Conservation (phyloP, 1,284 basidiomycete genomes). For the Apiotrichum brassicae region DNA sequence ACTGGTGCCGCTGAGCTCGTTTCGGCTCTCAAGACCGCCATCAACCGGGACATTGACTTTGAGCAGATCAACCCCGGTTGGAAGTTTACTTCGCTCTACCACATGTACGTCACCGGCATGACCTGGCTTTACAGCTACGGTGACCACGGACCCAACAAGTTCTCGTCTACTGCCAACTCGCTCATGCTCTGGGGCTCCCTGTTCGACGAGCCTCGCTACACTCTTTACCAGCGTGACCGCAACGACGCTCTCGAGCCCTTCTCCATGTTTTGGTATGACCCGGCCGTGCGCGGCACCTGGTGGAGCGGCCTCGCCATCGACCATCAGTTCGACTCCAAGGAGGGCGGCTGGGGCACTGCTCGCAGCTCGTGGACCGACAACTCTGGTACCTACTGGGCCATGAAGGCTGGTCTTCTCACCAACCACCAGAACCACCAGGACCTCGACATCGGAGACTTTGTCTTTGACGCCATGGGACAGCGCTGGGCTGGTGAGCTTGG, state of each 20-base stretch:
- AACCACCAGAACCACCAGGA: conserved; percentile 90
- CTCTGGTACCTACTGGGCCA: conserved; percentile 73
- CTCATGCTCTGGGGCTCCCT: conserved; percentile 59
- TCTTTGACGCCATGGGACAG: conserved; percentile 86
- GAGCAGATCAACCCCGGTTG: conserved; percentile 64
- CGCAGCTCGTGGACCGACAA: conserved; percentile 87
- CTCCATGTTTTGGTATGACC: conserved; percentile 97
- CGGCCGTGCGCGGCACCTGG: conserved; percentile 73
- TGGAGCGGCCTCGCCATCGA: conserved; percentile 84
- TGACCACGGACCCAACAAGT: conserved; percentile 92
- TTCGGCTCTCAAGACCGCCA: conserved; percentile 73
- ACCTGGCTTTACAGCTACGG: conserved; percentile 87
- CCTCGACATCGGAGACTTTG: conserved; percentile 88
- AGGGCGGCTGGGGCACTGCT: conserved; percentile 83
- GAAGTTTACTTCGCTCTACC: conserved; percentile 72
- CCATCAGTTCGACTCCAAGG: conserved; percentile 63
- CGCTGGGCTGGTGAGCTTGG: conserved; percentile 96
- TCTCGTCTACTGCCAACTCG: conserved; percentile 50
- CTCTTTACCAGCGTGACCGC: conserved; percentile 89
- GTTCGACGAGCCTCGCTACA: conserved; percentile 65
- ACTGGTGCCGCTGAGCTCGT: conserved; percentile 90
- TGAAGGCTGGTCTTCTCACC: conserved; percentile 73
- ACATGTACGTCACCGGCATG: conserved; percentile 81
- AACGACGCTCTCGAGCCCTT: conserved; percentile 82
- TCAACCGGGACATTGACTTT: conserved; percentile 68